Base-by-base conservation (phyloP, 371 early-diverging fungal species). In the Mucor irregularis region DNA sequence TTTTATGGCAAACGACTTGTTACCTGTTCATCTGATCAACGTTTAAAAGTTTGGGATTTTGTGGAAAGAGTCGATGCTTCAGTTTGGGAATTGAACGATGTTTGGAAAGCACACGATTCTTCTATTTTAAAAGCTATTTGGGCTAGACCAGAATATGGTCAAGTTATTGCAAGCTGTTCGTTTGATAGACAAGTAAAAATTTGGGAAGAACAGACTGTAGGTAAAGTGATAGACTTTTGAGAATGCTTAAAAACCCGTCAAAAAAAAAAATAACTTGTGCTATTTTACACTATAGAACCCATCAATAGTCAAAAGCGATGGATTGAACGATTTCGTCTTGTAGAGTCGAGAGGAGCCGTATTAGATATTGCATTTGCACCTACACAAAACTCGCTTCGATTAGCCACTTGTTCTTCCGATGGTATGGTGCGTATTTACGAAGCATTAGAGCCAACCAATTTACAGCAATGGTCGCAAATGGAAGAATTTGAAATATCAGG, bases 121-220 rank as follows among this genome's bases (percentile, higher is more conserved):
- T 90, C 92, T 2, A 84, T 96, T 14, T 66, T 95, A 13, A 89
- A 87, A 63, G 90, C 92, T 5, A 69, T 84, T 45, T 97, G 95
- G 94, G 91, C 94, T 8, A 90, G 93, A 74, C 96, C 97, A 7
- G 96, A 95, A 64, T 96, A 88, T 61, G 96, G 96, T 1, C 91
- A 91, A 62, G 82, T 96, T 5, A 78, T 97, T 54, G 96, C 96
- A 1, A 88, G 92, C 9, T 93, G 94, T 58, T 94, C 95, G 17
- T 88, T 93, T 62, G 97, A 97, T 69, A 78, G 94, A 24, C 87
- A 88, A 19, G 91, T 95, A 4, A 83, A 87, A 56, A 89, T 97
- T 19, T 96, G 94, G 92, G 93, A 95, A 61, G 95, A 96, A 67
- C 85, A 87, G 46, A 86, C 89, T 30, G 69, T 81, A 43, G 90